Base-by-base conservation (phyloP, 1,284 basidiomycete species). In the Cutaneotrichosporon sp. region DNA sequence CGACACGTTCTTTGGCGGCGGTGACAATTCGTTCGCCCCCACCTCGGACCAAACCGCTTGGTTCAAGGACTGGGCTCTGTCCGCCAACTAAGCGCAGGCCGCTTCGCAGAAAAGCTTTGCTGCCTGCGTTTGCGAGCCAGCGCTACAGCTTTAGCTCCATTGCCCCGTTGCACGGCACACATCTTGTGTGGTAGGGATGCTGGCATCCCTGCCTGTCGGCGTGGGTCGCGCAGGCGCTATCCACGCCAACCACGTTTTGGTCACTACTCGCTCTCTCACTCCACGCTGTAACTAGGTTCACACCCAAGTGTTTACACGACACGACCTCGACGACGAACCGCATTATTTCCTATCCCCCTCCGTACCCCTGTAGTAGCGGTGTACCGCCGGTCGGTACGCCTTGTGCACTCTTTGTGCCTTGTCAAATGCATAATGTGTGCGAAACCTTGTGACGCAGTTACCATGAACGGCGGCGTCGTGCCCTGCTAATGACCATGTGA, bases 1-100 rank as follows among this genome's bases (percentile, higher is more conserved):
- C 72, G 83, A 85, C 73, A 82, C 83, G 39, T 85, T 85, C 80
- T 88, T 87, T 55, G 85, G 64, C 39, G 69, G 59, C 55, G 54
- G 52, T 37, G 72, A 73, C 33, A 26, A 67, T 8, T 67, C 76
- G 14, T 85, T 76, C 71, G 83, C 80, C 20, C 80, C 80, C 7
- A 80, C 83, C 18, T 77, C 79, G 65, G 76, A 78, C 52, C 83
- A 84, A 70, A 76, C 77, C 61, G 68, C 78, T 26, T 85, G 76
- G 68, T 84, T 84, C 73, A 80, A 82, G 64, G 83, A 84, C 69
- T 84, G 84, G 74, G 81, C 82, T 20, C 73, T 83, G 52, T 79
- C 81, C 44, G 79, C 84, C 58, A 70, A 83, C 64, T 70, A 66
- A 43, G 21, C 46, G 22, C 22, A 38, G 20, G 21, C 18, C 35